Conservation (phyloP, 2,329 filamentous ascomycete genomes). For the Allantophomopsis lycopodina region DNA sequence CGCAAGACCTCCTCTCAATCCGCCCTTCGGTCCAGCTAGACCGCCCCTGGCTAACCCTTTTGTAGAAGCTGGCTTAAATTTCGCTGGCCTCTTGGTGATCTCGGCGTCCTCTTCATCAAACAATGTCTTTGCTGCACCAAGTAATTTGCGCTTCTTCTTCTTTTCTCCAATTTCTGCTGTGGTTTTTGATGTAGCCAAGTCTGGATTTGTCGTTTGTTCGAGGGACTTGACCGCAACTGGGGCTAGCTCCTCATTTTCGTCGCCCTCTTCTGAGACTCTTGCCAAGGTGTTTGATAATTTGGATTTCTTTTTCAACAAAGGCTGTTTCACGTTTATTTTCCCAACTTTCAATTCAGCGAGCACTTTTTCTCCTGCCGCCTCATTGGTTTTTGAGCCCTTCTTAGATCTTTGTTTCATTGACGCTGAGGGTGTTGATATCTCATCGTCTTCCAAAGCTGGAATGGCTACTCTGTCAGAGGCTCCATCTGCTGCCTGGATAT, state of each 20-base stretch:
- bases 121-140: slow-evolving; percentile 48
- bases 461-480: not conserved
- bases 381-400: slow-evolving; percentile 4
- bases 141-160: slow-evolving; percentile 63
- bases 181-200: not conserved
- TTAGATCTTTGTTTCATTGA: not conserved
- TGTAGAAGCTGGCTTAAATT: slow-evolving; percentile 16
- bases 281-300: slow-evolving; percentile 21
- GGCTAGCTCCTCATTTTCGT: slow-evolving; percentile 17
- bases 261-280: slow-evolving; percentile 23
- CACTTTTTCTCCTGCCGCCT: not conserved
- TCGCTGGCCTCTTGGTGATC: slow-evolving; percentile 20
- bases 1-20: slow-evolving; percentile 7
- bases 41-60: slow-evolving; percentile 16
- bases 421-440: not conserved
- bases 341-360: slow-evolving; percentile 2
- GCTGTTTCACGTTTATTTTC: slow-evolving; percentile 17
- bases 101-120: slow-evolving; percentile 59
- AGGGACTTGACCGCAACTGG: slow-evolving; percentile 11
- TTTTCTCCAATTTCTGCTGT: slow-evolving; percentile 20
- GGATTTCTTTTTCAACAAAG: slow-evolving; percentile 19
- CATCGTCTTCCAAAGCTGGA: not conserved
- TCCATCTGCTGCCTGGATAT: not conserved
- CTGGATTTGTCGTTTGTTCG: slow-evolving; percentile 1
- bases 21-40: slow-evolving; percentile 11